Evolutionary conservation across 805 yeast genomes (phyloP), one percentile per base, ranked within the genome.

Genomic region (Kodamaea nitidulidarum): DNA sequence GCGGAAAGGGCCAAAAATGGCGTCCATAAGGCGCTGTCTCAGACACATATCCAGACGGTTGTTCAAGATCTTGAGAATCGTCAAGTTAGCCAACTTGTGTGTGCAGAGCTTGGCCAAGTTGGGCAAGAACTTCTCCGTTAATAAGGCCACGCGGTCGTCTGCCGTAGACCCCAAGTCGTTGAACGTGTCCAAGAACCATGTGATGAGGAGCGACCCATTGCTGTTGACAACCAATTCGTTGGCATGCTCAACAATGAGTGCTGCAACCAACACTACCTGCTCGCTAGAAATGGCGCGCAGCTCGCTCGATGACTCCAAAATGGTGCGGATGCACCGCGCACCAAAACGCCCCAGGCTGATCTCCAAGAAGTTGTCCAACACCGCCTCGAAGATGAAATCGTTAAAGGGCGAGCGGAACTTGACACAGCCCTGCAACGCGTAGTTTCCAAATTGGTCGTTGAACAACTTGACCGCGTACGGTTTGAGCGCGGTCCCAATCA

Each of bases 391-490:
- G 30, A 93, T 84, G 54, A 91, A 91, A 54, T 86, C 88, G 56
- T 85, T 86, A 75, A 81, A 88, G 0, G 96, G 96, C 5, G 84
- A 65, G 0, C 91, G 93, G 65, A 90, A 91, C 55, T 86, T 86
- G 49, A 90, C 73, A 52, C 96, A 93, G 40, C 97, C 87, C 63
- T 93, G 98, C 40, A 93, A 77, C 12, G 90, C 97, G 59, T 93
- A 93, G 60, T 93, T 93, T 44, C 98, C 98, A 68, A 85, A 93
- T 58, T 93, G 98, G 57, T 93, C 98, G 54, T 88, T 82, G 57
- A 93, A 84, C 48, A 93, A 68, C 36, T 90, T 86, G 1, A 84
- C 86, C 34, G 93, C 77, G 54, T 84, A 88, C 1, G 95, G 93
- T 43, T 78, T 76, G 46, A 93, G 72, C 29, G 88, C 76, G 17